Conservation (phyloP, 2,329 filamentous ascomycete genomes). For the Alternaria triticimaculans region DNA sequence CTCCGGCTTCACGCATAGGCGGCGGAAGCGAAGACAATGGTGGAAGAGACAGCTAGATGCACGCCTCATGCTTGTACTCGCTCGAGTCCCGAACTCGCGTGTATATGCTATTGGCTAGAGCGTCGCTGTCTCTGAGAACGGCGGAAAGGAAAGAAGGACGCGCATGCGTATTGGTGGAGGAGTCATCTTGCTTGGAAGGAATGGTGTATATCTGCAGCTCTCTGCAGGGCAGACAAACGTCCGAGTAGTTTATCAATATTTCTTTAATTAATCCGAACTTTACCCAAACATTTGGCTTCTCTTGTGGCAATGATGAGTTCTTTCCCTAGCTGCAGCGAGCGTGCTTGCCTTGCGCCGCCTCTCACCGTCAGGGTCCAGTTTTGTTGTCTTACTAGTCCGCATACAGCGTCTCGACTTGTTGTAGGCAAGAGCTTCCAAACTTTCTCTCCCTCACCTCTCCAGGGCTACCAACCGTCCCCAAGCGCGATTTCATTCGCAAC, state of each 20-base stretch:
- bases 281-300: too few species aligned
- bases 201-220: slow-evolving; percentile 28
- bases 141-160: slow-evolving; percentile 10
- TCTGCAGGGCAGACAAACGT: slow-evolving; percentile 26
- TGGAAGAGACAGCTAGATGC: slow-evolving; percentile 45
- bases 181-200: slow-evolving; percentile 32
- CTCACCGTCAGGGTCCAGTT: background rate
- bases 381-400: too few species aligned
- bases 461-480: too few species aligned
- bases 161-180: slow-evolving; percentile 41
- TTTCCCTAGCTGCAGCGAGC: background rate
- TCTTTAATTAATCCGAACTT: background rate
- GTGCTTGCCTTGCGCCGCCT: background rate
- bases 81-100: slow-evolving; percentile 38
- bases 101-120: slow-evolving; percentile 35
- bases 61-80: slow-evolving; percentile 26
- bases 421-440: too few species aligned
- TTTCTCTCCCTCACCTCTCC: too few species aligned
- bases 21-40: slow-evolving; percentile 22
- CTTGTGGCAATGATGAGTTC: background rate
- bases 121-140: slow-evolving; percentile 43
- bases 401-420: too few species aligned
- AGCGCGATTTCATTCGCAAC: too few species aligned
- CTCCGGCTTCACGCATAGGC: slow-evolving; percentile 38
- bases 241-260: slow-evolving; percentile 8